Evolutionary conservation across 768 basidiomycete species (phyloP).

Genomic region (Lentinula edodes): DNA sequence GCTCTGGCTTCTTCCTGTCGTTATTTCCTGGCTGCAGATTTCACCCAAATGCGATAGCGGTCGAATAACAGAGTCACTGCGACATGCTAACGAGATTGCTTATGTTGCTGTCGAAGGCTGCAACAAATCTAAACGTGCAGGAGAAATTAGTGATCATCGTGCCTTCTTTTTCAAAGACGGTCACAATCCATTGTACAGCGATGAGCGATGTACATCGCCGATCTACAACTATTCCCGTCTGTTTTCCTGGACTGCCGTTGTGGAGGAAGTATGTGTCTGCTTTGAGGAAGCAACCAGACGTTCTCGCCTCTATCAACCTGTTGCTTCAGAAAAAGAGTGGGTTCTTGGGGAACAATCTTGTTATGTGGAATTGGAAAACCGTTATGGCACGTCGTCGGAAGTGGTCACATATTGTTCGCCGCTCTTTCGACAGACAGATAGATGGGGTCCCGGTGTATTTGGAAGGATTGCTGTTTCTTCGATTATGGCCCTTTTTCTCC

Average conservation of each 20-base stretch:
- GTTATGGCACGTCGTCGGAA: slow-evolving; percentile 15
- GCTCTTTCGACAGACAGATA: slow-evolving; percentile 2
- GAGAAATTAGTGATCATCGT: slow-evolving; percentile 3
- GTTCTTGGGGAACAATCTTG: neutral
- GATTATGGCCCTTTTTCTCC: slow-evolving; percentile 20
- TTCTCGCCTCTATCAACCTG: slow-evolving; percentile 4
- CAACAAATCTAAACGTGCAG: slow-evolving; percentile 4
- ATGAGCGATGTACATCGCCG: slow-evolving; percentile 16
- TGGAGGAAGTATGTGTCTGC: slow-evolving; percentile 11
- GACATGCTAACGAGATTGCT: slow-evolving; percentile 21
- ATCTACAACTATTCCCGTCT: slow-evolving; percentile 17
- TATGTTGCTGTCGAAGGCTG: slow-evolving; percentile 14
- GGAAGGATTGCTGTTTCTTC: slow-evolving; percentile 23
- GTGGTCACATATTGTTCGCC: slow-evolving; percentile 15
- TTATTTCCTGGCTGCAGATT: slow-evolving; percentile 34
- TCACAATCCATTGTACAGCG: slow-evolving; percentile 7
- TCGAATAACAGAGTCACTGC: slow-evolving; percentile 22
- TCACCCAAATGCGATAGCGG: slow-evolving; percentile 32
- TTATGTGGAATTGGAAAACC: slow-evolving; percentile 4
- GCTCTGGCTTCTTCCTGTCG: slow-evolving; percentile 38
- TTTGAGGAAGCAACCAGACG: slow-evolving; percentile 11
- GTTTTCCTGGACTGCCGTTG: slow-evolving; percentile 12
- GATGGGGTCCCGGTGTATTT: slow-evolving; percentile 16
- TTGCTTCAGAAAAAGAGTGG: slow-evolving; percentile 8
- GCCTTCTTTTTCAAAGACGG: neutral